phyloP scores from a whole-genome alignment of 1,284 basidiomycete genomes.

The Boletus chippewaensis region DNA sequence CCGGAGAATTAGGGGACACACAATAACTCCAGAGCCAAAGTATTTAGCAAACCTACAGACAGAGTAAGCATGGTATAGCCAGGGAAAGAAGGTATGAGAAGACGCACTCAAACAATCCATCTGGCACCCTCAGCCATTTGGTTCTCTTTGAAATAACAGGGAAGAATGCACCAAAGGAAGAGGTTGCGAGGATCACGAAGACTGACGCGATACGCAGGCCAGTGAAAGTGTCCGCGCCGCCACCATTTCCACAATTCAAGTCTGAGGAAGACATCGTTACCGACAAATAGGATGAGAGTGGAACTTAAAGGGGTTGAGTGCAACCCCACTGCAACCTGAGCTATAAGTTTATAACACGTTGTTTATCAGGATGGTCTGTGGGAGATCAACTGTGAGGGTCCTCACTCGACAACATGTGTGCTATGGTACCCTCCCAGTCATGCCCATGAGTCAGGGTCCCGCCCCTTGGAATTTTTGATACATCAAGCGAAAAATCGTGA shows the following conservation, averaged over 20 bases:
- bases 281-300: not conserved
- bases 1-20: slow-evolving; percentile 33
- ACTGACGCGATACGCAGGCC: slow-evolving; percentile 74
- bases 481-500: not conserved
- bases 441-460: not conserved
- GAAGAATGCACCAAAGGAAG: slow-evolving; percentile 70
- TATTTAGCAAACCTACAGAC: slow-evolving; percentile 79
- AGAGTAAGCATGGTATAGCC: slow-evolving; percentile 4
- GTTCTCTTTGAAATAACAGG: slow-evolving; percentile 71
- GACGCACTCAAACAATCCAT: slow-evolving; percentile 65
- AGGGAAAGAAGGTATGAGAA: not conserved
- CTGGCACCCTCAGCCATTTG: slow-evolving; percentile 55
- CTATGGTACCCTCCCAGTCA: slow-evolving; percentile 23
- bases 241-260: slow-evolving; percentile 31
- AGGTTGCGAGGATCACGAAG: slow-evolving; percentile 79
- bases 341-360: not conserved
- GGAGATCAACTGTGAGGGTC: slow-evolving; percentile 26
- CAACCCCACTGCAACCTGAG: not conserved
- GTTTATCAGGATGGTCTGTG: slow-evolving; percentile 15
- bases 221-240: slow-evolving; percentile 34
- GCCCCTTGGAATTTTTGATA: not conserved
- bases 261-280: slow-evolving; percentile 20
- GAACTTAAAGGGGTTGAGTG: not conserved
- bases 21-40: slow-evolving; percentile 92
- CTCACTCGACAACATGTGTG: slow-evolving; percentile 9